A percentile compares a stretch with the other conserved stretches of the same genome.
phyloP scores from a whole-genome alignment of 805 yeast species.

The Candida railenensis region DNA sequence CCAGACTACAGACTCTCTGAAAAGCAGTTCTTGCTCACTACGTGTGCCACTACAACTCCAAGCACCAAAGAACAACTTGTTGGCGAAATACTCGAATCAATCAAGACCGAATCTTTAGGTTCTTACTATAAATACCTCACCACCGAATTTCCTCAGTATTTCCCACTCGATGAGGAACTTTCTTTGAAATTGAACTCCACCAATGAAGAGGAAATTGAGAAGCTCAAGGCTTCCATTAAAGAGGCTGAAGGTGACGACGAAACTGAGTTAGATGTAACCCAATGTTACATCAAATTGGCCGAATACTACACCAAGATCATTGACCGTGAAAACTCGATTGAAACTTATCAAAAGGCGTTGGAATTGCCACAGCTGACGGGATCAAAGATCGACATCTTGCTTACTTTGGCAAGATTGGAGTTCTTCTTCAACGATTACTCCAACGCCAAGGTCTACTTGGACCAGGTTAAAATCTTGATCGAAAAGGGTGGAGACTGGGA shows the following conservation, averaged over 20 bases:
- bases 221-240: constrained; percentile 52
- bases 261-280: constrained; percentile 80
- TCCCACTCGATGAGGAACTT: constrained; percentile 58
- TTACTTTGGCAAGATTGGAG: constrained; percentile 85
- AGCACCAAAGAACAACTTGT: constrained; percentile 33
- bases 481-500: constrained; percentile 99
- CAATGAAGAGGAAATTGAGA: constrained; percentile 57
- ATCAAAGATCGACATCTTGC: constrained; percentile 79
- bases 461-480: constrained; percentile 68
- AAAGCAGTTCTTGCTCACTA: constrained; percentile 55
- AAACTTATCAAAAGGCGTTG: constrained; percentile 67
- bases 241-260: constrained; percentile 69
- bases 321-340: constrained; percentile 68
- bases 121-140: constrained; percentile 76
- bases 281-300: constrained; percentile 76
- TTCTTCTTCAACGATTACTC: constrained; percentile 79
- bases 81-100: constrained; percentile 48
- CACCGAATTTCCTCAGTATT: constrained; percentile 28
- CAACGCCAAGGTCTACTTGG: constrained; percentile 69
- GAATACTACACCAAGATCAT: constrained; percentile 86
- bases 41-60: neutral
- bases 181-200: constrained; percentile 49
- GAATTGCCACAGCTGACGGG: constrained; percentile 86
- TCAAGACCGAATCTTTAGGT: constrained; percentile 66
- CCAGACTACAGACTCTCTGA: constrained; percentile 88